Evolutionary conservation across 2,329 filamentous ascomycete genomes (phyloP).

Genomic region (Samsoniella hepiali): DNA sequence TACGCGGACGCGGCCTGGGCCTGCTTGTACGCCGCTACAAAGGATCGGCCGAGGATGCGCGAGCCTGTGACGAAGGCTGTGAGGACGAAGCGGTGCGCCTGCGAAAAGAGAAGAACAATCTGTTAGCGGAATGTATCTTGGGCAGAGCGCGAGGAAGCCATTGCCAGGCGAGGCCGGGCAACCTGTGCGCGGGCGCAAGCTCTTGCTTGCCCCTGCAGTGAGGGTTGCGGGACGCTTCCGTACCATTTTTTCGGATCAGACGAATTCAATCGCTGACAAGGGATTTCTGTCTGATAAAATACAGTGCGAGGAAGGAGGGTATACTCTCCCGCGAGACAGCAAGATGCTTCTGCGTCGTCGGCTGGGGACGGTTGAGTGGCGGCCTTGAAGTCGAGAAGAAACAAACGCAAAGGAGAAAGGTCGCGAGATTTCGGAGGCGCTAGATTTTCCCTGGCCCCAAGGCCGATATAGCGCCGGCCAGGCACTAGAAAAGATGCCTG

Average conservation of each 20-base stretch:
- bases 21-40: slow-evolving; percentile 93
- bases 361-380: not conserved
- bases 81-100: slow-evolving; percentile 89
- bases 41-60: slow-evolving; percentile 88
- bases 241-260: slow-evolving; percentile 19
- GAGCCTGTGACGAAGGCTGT: slow-evolving; percentile 87
- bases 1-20: slow-evolving; percentile 84
- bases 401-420: slow-evolving; percentile 12
- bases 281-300: not conserved
- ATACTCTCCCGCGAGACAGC: slow-evolving; percentile 12
- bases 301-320: not conserved
- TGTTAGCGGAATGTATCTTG: not conserved
- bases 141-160: not conserved
- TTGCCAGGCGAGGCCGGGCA: not conserved
- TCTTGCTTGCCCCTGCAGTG: not conserved
- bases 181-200: not conserved
- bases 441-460: slow-evolving; percentile 3
- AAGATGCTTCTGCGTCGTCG: slow-evolving; percentile 11
- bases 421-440: slow-evolving; percentile 19
- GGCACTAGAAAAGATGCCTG: not conserved
- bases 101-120: not conserved
- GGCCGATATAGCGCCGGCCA: not conserved
- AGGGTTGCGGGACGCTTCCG: not conserved
- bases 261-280: slow-evolving; percentile 18
- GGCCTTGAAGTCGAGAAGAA: not conserved